A percentile compares a stretch with the other conserved stretches of the same genome.
Conservation (phyloP, 164 flowering plant species). For the Umbilicus rupestris region DNA sequence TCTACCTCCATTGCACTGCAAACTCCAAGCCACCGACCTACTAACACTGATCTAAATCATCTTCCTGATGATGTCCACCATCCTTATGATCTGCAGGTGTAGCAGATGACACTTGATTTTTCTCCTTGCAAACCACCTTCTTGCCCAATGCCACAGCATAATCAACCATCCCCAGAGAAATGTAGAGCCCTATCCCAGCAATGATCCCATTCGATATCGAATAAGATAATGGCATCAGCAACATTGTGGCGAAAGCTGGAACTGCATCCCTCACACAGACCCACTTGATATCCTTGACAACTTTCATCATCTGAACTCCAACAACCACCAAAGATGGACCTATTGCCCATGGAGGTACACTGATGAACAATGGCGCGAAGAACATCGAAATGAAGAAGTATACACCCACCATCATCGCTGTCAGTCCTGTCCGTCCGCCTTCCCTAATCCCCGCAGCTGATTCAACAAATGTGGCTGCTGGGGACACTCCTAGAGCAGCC, state of each 20-base stretch:
- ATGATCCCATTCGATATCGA: slow-evolving; percentile 73
- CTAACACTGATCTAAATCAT: slow-evolving; percentile 14
- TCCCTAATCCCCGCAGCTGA: slow-evolving; percentile 77
- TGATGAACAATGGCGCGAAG: slow-evolving; percentile 54
- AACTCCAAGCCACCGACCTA: not conserved
- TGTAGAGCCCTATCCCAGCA: slow-evolving; percentile 63
- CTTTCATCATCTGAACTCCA: slow-evolving; percentile 82
- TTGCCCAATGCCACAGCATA: slow-evolving; percentile 16
- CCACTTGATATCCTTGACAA: slow-evolving; percentile 76
- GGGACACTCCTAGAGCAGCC: slow-evolving; percentile 58
- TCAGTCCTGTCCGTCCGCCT: slow-evolving; percentile 81
- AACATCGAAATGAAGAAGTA: slow-evolving; percentile 57
- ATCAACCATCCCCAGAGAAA: slow-evolving; percentile 50
- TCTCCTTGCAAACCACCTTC: slow-evolving; percentile 29
- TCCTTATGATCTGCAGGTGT: slow-evolving; percentile 15
- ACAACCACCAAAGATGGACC: slow-evolving; percentile 80
- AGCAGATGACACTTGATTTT: slow-evolving; percentile 66
- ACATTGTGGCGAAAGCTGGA: slow-evolving; percentile 74
- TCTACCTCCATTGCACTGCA: not conserved
- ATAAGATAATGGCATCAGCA: slow-evolving; percentile 78
- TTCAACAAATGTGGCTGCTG: slow-evolving; percentile 55
- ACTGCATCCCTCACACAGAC: slow-evolving; percentile 43
- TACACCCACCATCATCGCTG: slow-evolving; percentile 46
- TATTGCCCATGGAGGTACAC: slow-evolving; percentile 85
- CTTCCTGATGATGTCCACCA: slow-evolving; percentile 14